Conservation (phyloP, 495 filamentous ascomycete species). For the Monascus purpureus region DNA sequence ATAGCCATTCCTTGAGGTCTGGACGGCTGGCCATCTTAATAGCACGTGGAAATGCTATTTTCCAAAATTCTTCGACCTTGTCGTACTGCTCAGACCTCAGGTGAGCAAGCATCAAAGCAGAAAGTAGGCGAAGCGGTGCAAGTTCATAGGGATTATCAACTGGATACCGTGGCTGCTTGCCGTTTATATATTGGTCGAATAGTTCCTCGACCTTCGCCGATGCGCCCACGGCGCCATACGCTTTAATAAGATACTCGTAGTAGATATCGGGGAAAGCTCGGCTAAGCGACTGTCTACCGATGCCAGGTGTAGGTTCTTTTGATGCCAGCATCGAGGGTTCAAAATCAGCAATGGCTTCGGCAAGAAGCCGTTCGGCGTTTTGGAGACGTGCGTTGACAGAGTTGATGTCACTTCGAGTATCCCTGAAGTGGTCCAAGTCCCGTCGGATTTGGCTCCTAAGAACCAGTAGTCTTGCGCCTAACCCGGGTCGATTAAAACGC, state of each 20-base stretch:
- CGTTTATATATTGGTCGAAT: conserved; percentile 35
- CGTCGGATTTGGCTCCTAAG: conserved; percentile 28
- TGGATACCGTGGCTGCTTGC: conserved; percentile 14
- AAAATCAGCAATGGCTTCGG: conserved; percentile 14
- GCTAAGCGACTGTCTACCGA: conserved; percentile 7
- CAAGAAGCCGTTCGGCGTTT: conserved; percentile 25
- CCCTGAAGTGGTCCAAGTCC: conserved; percentile 11
- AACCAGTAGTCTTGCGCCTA: conserved; percentile 31
- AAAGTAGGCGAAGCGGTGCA: conserved; percentile 43
- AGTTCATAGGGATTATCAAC: conserved; percentile 9
- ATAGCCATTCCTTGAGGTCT: conserved; percentile 9
- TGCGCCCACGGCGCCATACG: conserved; percentile 44
- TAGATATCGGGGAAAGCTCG: conserved; percentile 31
- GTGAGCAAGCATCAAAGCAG: conserved; percentile 50
- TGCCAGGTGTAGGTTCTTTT: conserved; percentile 8
- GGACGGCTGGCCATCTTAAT: conserved; percentile 22
- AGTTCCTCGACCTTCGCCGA: conserved; percentile 40
- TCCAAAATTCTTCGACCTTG: conserved; percentile 52
- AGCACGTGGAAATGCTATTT: conserved; percentile 39
- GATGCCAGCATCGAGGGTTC: conserved; percentile 13
- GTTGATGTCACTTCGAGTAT: not conserved
- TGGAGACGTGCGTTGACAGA: conserved; percentile 11
- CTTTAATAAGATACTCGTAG: conserved; percentile 46
- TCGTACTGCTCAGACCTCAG: conserved; percentile 38
- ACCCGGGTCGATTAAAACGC: conserved; percentile 26